phyloP scores from a whole-genome alignment of 148 eudicot species.

The Agrostemma githago region DNA sequence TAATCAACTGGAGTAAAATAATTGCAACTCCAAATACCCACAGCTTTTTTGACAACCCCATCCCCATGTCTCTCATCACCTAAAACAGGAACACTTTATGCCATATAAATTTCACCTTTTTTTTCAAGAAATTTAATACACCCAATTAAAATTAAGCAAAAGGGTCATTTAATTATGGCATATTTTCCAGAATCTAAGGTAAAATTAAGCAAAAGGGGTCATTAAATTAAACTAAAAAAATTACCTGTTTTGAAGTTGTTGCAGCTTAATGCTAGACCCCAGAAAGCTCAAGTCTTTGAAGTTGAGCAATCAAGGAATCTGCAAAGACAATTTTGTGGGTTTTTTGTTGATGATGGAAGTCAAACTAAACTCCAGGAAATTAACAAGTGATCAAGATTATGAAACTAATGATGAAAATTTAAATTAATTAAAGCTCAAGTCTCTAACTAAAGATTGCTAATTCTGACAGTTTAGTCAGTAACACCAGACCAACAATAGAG shows the following conservation, averaged over 20 bases:
- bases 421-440: no score
- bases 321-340: background rate
- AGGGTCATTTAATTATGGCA: background rate
- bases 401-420: no score
- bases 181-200: no score
- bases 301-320: background rate
- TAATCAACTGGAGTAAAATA: conserved; percentile 39
- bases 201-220: background rate
- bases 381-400: background rate
- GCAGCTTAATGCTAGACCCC: background rate
- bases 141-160: background rate
- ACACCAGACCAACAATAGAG: no score
- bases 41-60: conserved; percentile 10
- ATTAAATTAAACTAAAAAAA: background rate
- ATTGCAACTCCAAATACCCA: conserved; percentile 9
- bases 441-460: no score
- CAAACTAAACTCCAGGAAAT: background rate
- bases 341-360: background rate
- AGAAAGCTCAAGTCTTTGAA: background rate
- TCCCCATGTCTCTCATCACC: conserved; percentile 15
- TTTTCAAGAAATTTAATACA: background rate
- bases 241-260: background rate
- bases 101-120: background rate
- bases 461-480: no score
- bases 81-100: background rate